These are phyloP conservation scores for Gynostemma pentaphyllum DNA, from an alignment of 306 rosid species.

Conservation along the genomic window DNA sequence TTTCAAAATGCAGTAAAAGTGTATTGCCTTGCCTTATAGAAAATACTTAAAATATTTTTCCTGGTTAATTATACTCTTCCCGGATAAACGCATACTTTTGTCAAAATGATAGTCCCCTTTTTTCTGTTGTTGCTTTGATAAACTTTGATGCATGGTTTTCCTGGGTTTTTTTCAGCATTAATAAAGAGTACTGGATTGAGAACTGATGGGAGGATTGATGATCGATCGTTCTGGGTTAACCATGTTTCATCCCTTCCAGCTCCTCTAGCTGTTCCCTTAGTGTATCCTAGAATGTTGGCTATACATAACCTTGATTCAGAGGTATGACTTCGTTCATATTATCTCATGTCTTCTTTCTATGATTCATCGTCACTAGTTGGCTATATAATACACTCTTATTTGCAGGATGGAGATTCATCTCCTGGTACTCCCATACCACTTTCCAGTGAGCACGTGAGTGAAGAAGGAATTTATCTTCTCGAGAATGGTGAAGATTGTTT, in stretches of 20 bases:
- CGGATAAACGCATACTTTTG: no score
- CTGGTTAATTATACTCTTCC: no score
- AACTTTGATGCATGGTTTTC: conserved; percentile 7
- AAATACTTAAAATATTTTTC: no score
- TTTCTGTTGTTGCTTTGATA: no score
- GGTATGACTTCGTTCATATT: conserved; percentile 28
- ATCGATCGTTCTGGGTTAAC: conserved; percentile 81
- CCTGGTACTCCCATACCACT: conserved; percentile 78
- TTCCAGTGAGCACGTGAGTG: conserved; percentile 75
- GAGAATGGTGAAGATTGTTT: conserved; percentile 92
- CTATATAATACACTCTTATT: conserved; percentile 11
- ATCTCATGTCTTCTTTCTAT: background rate
- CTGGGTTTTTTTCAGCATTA: conserved; percentile 53
- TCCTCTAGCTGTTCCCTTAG: conserved; percentile 81
- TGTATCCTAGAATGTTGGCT: conserved; percentile 90
- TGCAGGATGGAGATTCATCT: conserved; percentile 60
- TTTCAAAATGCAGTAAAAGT: no score
- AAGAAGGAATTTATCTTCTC: conserved; percentile 81
- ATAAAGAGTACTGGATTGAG: conserved; percentile 74
- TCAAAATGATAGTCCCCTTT: no score
- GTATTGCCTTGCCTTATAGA: no score
- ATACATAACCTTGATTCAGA: conserved; percentile 65
- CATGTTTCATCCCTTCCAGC: conserved; percentile 71
- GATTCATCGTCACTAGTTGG: conserved; percentile 13
- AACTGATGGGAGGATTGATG: conserved; percentile 82